Evolutionary conservation across 2,329 filamentous ascomycete species (phyloP).

Genomic region (Botrytis pseudocinerea): DNA sequence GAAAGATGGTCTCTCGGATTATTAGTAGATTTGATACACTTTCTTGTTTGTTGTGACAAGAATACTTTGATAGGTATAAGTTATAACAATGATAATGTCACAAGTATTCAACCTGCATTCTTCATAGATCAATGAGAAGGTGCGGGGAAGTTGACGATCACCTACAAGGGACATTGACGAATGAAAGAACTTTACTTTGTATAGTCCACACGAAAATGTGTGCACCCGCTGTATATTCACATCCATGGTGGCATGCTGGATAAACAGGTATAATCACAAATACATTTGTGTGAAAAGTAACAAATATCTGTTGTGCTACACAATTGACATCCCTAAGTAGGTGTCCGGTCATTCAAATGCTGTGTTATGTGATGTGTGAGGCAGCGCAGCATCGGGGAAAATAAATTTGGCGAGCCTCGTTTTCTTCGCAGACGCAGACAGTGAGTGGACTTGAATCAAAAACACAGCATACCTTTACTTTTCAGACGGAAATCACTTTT

Average conservation of each 20-base stretch:
- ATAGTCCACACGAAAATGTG: background rate
- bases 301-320: background rate
- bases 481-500: background rate
- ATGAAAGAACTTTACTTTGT: background rate
- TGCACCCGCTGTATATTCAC: background rate
- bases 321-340: background rate
- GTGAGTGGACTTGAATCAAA: constrained; percentile 5
- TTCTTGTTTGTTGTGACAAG: background rate
- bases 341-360: background rate
- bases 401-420: constrained; percentile 16
- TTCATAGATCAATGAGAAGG: background rate
- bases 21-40: background rate
- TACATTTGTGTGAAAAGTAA: background rate
- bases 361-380: constrained; percentile 9
- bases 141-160: constrained; percentile 22
- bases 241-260: background rate
- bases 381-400: background rate
- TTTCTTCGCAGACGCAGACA: background rate
- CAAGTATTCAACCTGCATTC: background rate
- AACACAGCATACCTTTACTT: background rate
- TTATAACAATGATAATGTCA: background rate
- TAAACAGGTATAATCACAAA: background rate
- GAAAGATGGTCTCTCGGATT: background rate
- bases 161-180: background rate
- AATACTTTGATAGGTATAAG: background rate